Evolutionary conservation across 2,329 filamentous ascomycete species (phyloP).

Genomic region (Alternaria gansuensis): DNA sequence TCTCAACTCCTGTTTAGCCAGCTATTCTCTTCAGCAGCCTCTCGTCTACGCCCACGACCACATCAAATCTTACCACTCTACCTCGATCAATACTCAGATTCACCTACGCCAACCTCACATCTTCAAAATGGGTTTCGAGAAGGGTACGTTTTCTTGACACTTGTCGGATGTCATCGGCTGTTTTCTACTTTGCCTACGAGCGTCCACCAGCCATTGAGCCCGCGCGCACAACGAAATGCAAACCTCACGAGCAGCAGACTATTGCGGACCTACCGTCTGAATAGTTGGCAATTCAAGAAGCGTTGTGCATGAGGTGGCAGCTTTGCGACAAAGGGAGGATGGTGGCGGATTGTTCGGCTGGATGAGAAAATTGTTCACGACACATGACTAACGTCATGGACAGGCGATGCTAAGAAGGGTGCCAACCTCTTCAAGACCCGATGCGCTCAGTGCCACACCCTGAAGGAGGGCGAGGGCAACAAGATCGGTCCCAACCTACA

Average conservation of each 20-base stretch:
- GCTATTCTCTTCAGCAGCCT: conserved; percentile 35
- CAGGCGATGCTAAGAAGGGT: conserved; percentile 95
- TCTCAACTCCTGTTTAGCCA: conserved; percentile 37
- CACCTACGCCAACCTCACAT: conserved; percentile 20
- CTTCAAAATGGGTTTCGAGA: conserved; percentile 54
- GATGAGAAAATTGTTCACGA: conserved; percentile 14
- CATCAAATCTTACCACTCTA: neutral
- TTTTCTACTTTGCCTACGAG: conserved; percentile 30
- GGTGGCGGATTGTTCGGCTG: conserved; percentile 27
- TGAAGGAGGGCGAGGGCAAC: conserved; percentile 89
- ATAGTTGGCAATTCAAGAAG: conserved; percentile 19
- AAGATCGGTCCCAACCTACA: conserved; percentile 97
- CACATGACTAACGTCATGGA: conserved; percentile 35
- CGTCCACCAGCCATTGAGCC: conserved; percentile 38
- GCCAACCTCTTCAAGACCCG: conserved; percentile 99
- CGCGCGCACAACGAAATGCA: conserved; percentile 27
- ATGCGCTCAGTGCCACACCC: conserved; percentile 98
- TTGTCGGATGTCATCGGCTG: conserved; percentile 44
- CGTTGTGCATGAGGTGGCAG: conserved; percentile 28
- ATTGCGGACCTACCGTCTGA: conserved; percentile 2
- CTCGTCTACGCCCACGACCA: conserved; percentile 18
- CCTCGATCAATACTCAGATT: neutral
- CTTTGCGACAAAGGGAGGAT: conserved; percentile 41
- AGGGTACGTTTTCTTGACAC: conserved; percentile 47
- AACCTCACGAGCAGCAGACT: conserved; percentile 16